Evolutionary conservation across 495 filamentous ascomycete genomes (phyloP).

Genomic region (Penicillium ucsense): DNA sequence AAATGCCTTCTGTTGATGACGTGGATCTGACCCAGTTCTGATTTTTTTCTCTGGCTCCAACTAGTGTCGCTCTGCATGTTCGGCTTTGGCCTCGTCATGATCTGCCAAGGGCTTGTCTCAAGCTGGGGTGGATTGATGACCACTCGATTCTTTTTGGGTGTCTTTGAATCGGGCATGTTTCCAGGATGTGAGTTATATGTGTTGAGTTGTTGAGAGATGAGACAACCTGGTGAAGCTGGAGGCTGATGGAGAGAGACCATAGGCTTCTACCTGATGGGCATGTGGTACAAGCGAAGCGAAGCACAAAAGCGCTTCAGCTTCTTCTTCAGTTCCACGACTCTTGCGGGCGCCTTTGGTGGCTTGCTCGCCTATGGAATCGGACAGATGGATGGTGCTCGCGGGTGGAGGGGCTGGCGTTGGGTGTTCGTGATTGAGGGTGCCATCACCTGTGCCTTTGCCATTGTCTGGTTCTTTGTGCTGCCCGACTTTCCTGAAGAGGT

Average conservation of each 20-base stretch:
- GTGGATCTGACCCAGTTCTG: too few species aligned
- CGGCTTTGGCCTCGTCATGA: constrained; percentile 65
- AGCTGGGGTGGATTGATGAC: constrained; percentile 72
- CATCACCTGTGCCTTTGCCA: constrained; percentile 60
- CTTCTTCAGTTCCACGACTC: constrained; percentile 76
- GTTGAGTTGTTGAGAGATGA: not conserved
- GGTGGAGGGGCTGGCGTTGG: constrained; percentile 84
- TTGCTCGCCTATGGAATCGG: constrained; percentile 75
- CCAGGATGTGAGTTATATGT: constrained; percentile 43
- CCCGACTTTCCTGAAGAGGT: constrained; percentile 62
- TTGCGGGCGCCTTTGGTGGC: constrained; percentile 83
- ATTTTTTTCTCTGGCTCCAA: too few species aligned
- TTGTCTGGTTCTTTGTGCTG: constrained; percentile 70
- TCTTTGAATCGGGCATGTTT: constrained; percentile 84
- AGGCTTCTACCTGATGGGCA: constrained; percentile 73
- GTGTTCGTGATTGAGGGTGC: constrained; percentile 62
- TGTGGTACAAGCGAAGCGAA: constrained; percentile 85
- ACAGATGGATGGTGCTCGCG: constrained; percentile 55
- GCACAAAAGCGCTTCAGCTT: constrained; percentile 83
- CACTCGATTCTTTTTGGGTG: constrained; percentile 77
- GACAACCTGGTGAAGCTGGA: not conserved
- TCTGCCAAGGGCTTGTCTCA: constrained; percentile 69
- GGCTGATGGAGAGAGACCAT: constrained; percentile 3
- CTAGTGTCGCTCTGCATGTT: constrained; percentile 68
- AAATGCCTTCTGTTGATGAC: not conserved